Conservation (phyloP, 495 filamentous ascomycete species). For the Neurospora sp. region DNA sequence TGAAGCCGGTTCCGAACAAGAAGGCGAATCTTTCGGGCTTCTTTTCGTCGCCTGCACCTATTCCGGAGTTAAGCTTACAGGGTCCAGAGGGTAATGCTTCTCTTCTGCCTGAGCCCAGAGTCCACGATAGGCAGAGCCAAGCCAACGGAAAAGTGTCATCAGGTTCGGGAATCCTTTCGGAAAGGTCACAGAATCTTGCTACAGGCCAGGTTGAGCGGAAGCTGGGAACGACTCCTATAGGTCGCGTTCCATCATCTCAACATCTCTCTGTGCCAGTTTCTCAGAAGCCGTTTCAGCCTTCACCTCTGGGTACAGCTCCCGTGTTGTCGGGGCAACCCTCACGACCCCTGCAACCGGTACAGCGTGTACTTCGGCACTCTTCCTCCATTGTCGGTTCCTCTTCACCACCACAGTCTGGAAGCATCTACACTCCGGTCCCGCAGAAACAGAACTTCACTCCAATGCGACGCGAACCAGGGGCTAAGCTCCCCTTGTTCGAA, state of each 20-base stretch:
- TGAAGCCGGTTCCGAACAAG: constrained; percentile 12
- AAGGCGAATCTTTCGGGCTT: constrained; percentile 32
- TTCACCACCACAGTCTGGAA: background rate
- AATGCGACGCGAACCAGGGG: constrained; percentile 22
- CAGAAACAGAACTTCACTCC: constrained; percentile 45
- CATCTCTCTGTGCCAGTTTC: background rate
- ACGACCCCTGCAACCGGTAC: background rate
- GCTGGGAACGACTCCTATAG: background rate
- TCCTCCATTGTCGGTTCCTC: background rate
- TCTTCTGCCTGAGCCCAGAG: background rate
- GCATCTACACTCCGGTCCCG: constrained; percentile 15
- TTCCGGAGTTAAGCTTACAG: constrained; percentile 18
- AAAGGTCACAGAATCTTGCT: background rate
- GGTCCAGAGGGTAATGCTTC: background rate
- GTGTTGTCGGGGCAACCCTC: background rate
- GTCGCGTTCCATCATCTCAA: background rate
- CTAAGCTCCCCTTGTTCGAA: constrained; percentile 23
- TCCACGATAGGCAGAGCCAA: background rate
- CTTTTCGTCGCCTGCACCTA: constrained; percentile 36
- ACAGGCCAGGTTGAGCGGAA: background rate
- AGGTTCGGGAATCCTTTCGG: background rate
- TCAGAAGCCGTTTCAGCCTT: background rate
- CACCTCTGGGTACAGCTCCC: background rate
- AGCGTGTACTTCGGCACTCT: background rate
- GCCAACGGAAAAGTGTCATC: background rate